phyloP scores from a whole-genome alignment of 2,329 filamentous ascomycete genomes.

The Claviceps sp. region DNA sequence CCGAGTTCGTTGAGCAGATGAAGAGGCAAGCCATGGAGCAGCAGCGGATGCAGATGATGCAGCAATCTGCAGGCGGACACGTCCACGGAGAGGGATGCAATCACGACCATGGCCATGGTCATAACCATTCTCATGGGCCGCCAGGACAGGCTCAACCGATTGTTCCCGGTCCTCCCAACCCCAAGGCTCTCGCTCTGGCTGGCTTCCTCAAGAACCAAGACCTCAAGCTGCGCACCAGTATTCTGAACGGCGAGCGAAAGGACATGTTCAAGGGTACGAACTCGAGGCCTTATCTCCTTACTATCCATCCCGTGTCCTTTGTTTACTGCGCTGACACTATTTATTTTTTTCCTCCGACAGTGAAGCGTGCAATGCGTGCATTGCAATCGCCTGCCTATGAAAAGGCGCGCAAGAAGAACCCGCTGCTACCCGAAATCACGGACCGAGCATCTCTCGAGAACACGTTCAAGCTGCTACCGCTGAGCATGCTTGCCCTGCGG shows the following conservation, averaged over 20 bases:
- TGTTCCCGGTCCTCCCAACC: conserved; percentile 69
- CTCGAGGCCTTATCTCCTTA: not conserved
- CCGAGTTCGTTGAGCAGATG: conserved; percentile 64
- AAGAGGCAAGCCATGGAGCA: conserved; percentile 41
- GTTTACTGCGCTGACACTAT: not conserved
- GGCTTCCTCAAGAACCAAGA: conserved; percentile 75
- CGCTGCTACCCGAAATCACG: conserved; percentile 73
- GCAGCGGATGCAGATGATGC: conserved; percentile 33
- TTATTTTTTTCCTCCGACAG: conserved; percentile 39
- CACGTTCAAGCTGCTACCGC: conserved; percentile 83
- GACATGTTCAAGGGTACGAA: conserved; percentile 85
- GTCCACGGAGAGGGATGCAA: conserved; percentile 12
- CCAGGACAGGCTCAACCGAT: conserved; percentile 52
- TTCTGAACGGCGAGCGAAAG: conserved; percentile 90
- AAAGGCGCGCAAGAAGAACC: conserved; percentile 82
- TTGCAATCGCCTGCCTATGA: conserved; percentile 80
- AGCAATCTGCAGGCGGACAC: conserved; percentile 10
- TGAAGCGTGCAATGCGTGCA: conserved; percentile 89
- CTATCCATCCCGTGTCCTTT: not conserved
- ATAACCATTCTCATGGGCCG: conserved; percentile 9
- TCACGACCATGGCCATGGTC: conserved; percentile 16
- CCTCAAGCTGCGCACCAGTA: conserved; percentile 79
- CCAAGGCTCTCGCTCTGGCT: conserved; percentile 76
- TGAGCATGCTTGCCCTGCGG: conserved; percentile 85
- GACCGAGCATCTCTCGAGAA: conserved; percentile 85